Percentiles rank a stretch among this genome's conserved stretches.
These are phyloP conservation scores for Metschnikowia aberdeeniae DNA, from an alignment of 805 yeast species.

Conservation along the genomic window DNA sequence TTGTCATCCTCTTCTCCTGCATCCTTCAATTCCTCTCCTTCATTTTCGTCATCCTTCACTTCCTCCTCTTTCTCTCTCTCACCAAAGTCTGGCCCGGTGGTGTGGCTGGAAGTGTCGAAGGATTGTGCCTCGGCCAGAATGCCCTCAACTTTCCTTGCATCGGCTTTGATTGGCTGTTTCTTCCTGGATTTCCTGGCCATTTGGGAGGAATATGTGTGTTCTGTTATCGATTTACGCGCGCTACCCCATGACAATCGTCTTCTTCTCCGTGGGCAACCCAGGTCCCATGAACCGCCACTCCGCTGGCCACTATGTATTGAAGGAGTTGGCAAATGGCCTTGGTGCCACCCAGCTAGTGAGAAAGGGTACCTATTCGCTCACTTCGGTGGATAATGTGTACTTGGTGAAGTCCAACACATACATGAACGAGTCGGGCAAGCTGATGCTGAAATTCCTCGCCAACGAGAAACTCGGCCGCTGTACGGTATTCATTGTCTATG, in stretches of 20 bases:
- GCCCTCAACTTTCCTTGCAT: not conserved
- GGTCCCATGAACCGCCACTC: slow-evolving; percentile 40
- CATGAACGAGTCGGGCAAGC: slow-evolving; percentile 38
- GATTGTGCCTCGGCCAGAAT: not conserved
- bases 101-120: no score
- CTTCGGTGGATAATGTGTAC: slow-evolving; percentile 20
- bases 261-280: slow-evolving; percentile 39
- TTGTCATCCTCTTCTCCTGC: no score
- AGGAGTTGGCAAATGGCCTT: slow-evolving; percentile 22
- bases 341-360: slow-evolving; percentile 28
- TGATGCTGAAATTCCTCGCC: slow-evolving; percentile 24
- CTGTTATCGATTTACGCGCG: no score
- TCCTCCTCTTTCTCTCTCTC: no score
- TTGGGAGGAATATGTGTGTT: not conserved
- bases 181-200: slow-evolving; percentile 1
- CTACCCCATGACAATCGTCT: slow-evolving; percentile 9
- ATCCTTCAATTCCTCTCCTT: no score
- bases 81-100: no score
- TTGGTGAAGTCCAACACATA: slow-evolving; percentile 36
- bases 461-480: slow-evolving; percentile 16
- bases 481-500: slow-evolving; percentile 28
- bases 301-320: slow-evolving; percentile 34
- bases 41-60: no score
- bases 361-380: slow-evolving; percentile 27
- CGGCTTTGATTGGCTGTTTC: not conserved